A percentile compares a stretch with the other conserved stretches of the same genome.
Evolutionary conservation across 805 yeast genomes (phyloP).

Genomic region (Ogataea angusta): DNA sequence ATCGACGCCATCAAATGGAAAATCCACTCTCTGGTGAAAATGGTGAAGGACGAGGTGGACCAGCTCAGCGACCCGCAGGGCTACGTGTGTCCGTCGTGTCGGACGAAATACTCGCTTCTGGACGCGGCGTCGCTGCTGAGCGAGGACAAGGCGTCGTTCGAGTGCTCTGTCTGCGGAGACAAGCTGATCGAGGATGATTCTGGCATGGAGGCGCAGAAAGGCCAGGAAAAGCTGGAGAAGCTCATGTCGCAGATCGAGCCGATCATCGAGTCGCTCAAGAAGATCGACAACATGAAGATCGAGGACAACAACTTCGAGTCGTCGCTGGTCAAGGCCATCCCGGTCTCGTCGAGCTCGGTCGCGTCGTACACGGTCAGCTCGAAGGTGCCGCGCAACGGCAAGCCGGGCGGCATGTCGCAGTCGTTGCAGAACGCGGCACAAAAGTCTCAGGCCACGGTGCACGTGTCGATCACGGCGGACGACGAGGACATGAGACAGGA

Average conservation of each 20-base stretch:
- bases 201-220: conserved; percentile 72
- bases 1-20: conserved; percentile 97
- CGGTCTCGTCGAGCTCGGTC: conserved; percentile 68
- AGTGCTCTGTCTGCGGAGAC: conserved; percentile 81
- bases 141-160: conserved; percentile 74
- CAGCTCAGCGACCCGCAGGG: conserved; percentile 91
- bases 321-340: conserved; percentile 76
- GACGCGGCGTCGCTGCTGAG: conserved; percentile 83
- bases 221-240: conserved; percentile 76
- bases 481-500: conserved; percentile 70
- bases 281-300: conserved; percentile 72
- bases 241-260: conserved; percentile 91
- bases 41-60: conserved; percentile 76
- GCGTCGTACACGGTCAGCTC: conserved; percentile 65
- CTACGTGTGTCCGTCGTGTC: conserved; percentile 84
- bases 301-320: conserved; percentile 90
- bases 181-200: conserved; percentile 83
- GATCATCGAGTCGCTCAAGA: conserved; percentile 74
- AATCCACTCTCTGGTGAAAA: conserved; percentile 78
- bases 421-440: conserved; percentile 34
- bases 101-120: conserved; percentile 73
- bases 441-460: conserved; percentile 76
- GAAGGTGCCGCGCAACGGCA: conserved; percentile 32
- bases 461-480: conserved; percentile 84
- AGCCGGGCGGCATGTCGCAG: conserved; percentile 25